Conservation (phyloP, 2,329 filamentous ascomycete species). For the Fusarium luffae region DNA sequence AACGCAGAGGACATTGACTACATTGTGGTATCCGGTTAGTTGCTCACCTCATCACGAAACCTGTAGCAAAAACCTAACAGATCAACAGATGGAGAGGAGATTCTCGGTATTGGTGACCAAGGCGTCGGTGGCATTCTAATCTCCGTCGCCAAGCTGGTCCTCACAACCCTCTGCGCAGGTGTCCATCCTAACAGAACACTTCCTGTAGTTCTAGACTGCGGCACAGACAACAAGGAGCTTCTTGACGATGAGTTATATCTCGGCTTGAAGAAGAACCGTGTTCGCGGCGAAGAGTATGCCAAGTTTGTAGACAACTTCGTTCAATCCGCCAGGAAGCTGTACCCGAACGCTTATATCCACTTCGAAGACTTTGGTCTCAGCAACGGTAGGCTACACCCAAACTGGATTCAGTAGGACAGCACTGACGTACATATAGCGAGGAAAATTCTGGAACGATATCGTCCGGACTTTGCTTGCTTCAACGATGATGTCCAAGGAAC, state of each 20-base stretch:
- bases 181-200: slow-evolving; percentile 82
- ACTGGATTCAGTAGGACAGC: too few relatives aligned
- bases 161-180: slow-evolving; percentile 88
- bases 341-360: slow-evolving; percentile 84
- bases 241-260: slow-evolving; percentile 83
- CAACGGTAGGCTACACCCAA: too few relatives aligned
- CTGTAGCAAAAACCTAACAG: too few relatives aligned
- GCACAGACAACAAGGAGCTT: slow-evolving; percentile 82
- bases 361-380: slow-evolving; percentile 88
- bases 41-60: fast-evolving
- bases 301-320: slow-evolving; percentile 82
- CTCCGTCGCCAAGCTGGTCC: slow-evolving; percentile 82
- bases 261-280: slow-evolving; percentile 74
- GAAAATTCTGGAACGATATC: slow-evolving; percentile 80
- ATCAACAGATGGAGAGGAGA: slow-evolving; percentile 69
- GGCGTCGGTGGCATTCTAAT: slow-evolving; percentile 88
- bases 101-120: slow-evolving; percentile 90
- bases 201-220: slow-evolving; percentile 86
- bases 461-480: slow-evolving; percentile 81
- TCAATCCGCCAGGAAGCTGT: slow-evolving; percentile 72
- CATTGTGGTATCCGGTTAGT: slow-evolving; percentile 83
- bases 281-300: slow-evolving; percentile 78
- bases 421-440: slow-evolving; percentile 61
- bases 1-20: slow-evolving; percentile 81
- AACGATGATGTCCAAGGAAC: slow-evolving; percentile 94